phyloP scores from a whole-genome alignment of 495 filamentous ascomycete species.

The Hypoxylon subgilvum region DNA sequence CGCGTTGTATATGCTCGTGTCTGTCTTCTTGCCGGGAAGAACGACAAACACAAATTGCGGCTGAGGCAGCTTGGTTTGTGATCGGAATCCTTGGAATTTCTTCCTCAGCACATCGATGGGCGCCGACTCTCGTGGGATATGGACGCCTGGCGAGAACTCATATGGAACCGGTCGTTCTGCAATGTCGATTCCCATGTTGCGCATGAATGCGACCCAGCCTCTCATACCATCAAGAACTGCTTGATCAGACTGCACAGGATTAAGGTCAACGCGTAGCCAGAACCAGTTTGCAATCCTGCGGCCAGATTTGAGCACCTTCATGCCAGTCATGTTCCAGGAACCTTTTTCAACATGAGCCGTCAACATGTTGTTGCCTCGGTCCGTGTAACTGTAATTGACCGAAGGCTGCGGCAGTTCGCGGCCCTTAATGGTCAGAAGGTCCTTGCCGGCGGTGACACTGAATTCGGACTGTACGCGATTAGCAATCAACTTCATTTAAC shows the following conservation, averaged over 20 bases:
- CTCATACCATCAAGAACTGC: slow-evolving; percentile 28
- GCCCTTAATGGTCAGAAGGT: slow-evolving; percentile 68
- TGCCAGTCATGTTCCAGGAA: slow-evolving; percentile 47
- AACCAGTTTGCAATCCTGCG: slow-evolving; percentile 44
- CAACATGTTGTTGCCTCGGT: slow-evolving; percentile 1
- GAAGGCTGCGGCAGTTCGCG: slow-evolving; percentile 64
- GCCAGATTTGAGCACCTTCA: slow-evolving; percentile 43
- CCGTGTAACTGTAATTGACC: slow-evolving; percentile 58
- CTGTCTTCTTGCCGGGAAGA: slow-evolving; percentile 54
- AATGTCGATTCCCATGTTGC: slow-evolving; percentile 46
- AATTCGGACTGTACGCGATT: slow-evolving; percentile 49
- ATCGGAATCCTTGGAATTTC: slow-evolving; percentile 32
- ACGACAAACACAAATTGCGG: slow-evolving; percentile 68
- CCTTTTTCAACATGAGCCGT: slow-evolving; percentile 39
- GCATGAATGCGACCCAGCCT: slow-evolving; percentile 44
- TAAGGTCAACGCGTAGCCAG: slow-evolving; percentile 36
- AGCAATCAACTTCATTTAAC: slow-evolving; percentile 11
- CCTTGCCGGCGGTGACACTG: slow-evolving; percentile 58
- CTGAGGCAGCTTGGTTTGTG: slow-evolving; percentile 28
- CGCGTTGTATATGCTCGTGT: slow-evolving; percentile 63
- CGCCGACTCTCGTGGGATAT: neutral
- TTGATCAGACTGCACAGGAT: too few species aligned
- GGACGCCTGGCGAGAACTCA: neutral
- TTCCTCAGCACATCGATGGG: slow-evolving; percentile 9
- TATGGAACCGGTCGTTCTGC: neutral